These are phyloP conservation scores for Starmerella geochares DNA, from an alignment of 805 yeast species.

Conservation along the genomic window DNA sequence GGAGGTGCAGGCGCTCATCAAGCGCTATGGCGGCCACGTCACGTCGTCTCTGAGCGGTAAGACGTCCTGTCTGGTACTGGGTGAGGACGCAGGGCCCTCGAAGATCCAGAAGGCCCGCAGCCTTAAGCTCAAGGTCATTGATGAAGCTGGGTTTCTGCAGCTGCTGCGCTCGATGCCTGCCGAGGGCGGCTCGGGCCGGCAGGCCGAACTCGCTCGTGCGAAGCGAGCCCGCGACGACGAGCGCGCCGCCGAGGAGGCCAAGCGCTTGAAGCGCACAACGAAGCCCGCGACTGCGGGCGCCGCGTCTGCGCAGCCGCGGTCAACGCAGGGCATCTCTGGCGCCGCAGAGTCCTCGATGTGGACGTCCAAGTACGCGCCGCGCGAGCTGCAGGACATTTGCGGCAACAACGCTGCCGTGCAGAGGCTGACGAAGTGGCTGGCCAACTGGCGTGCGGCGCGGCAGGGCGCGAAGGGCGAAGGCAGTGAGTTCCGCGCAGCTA, in stretches of 20 bases:
- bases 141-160: slow-evolving; percentile 74
- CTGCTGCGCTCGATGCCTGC: slow-evolving; percentile 73
- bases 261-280: slow-evolving; percentile 5
- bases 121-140: slow-evolving; percentile 65
- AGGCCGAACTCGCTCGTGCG: slow-evolving; percentile 59
- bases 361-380: slow-evolving; percentile 92
- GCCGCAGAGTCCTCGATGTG: slow-evolving; percentile 45
- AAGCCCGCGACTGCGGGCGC: not conserved
- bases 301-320: not conserved
- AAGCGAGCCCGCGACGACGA: slow-evolving; percentile 60
- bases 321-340: not conserved
- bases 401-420: slow-evolving; percentile 76
- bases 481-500: slow-evolving; percentile 62
- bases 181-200: slow-evolving; percentile 79
- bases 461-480: slow-evolving; percentile 55
- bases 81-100: slow-evolving; percentile 95
- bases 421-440: slow-evolving; percentile 63
- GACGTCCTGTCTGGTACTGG: slow-evolving; percentile 81
- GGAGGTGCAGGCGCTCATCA: slow-evolving; percentile 64
- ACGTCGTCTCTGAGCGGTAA: slow-evolving; percentile 71
- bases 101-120: slow-evolving; percentile 72
- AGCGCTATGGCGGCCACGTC: slow-evolving; percentile 82
- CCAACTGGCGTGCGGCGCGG: slow-evolving; percentile 57
- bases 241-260: slow-evolving; percentile 36
- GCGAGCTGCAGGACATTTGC: slow-evolving; percentile 61